Base-by-base conservation (phyloP, 2,329 filamentous ascomycete species). In the Epichloe uncinata region DNA sequence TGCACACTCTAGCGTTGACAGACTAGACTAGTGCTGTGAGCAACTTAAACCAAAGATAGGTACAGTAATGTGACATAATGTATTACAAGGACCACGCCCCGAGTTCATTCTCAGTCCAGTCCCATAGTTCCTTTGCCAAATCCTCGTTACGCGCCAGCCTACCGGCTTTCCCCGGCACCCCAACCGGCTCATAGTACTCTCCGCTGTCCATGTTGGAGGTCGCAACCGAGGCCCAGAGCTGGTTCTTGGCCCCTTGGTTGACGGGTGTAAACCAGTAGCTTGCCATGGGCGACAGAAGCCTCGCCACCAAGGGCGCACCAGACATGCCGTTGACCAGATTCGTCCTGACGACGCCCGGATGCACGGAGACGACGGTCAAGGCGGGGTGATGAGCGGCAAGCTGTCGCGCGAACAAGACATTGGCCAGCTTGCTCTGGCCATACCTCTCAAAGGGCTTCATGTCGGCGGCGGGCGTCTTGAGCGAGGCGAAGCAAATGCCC, bases 191-290 rank as follows among this genome's bases (percentile, higher is more conserved):
- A 47, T 67, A 66, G 49, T 64, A 63, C 50, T 60, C 62, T 5
- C 61, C 62, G 18, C 56, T 62, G 50, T 58, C 57, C 0, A 65
- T 59, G n/a, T 63, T 61, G 16, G 18, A 42, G 5, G 57, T 56
- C 3, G 61, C 55, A n/a, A 65, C 63, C 1, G 65, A 60, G 12
- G 67, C 69, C 71, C 71, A 73, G 3, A 73, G 59, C 57, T 72
- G 69, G 50, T 69, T 71, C 52, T 57, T 61, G 3, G 59, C 65
- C 0, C 70, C 71, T 30, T 63, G 52, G 20, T 63, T 58, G 8
- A 60, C 57, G 11, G 61, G 49, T 1, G 54, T 52, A 9, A 62
- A 50, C 13, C 60, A 45, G 16, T 50, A 51, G 30, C 45, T 54
- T 11, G 43, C 53, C 6, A 61, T 8, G 15, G 48, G 52, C 4